Conservation (phyloP, 257 asterid genomes). For the Fraxinus pennsylvanica region DNA sequence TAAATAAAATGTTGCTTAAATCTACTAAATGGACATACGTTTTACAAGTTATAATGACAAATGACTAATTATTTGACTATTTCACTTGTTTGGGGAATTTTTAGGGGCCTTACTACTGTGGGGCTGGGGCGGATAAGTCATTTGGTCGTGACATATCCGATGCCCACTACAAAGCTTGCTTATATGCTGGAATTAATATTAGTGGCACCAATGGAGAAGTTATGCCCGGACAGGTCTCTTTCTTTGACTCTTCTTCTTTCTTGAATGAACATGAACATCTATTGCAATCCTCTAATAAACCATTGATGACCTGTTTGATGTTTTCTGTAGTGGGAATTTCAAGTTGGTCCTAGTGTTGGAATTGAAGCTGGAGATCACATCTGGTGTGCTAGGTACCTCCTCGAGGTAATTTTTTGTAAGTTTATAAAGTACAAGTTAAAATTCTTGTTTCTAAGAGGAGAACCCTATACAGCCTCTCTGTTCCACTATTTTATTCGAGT, state of each 20-base stretch:
- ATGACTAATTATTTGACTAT: constrained; percentile 6
- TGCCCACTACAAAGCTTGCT: constrained; percentile 97
- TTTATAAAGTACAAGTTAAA: neutral
- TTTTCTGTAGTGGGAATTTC: constrained; percentile 88
- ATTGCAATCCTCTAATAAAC: constrained; percentile 1
- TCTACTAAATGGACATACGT: neutral
- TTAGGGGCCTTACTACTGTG: constrained; percentile 97
- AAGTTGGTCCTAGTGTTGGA: constrained; percentile 97
- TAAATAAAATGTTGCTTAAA: neutral
- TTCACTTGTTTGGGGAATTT: constrained; percentile 23
- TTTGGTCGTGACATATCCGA: constrained; percentile 97
- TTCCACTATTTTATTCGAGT: neutral
- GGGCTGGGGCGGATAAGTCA: constrained; percentile 91
- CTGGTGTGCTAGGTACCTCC: constrained; percentile 95
- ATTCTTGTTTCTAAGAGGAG: neutral
- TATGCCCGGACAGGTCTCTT: constrained; percentile 95
- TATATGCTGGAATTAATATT: constrained; percentile 93
- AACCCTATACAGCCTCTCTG: neutral
- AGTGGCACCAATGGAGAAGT: constrained; percentile 99
- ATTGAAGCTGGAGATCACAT: constrained; percentile 96
- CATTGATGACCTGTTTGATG: constrained; percentile 3
- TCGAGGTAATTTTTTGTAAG: constrained; percentile 59
- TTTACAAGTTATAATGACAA: neutral
- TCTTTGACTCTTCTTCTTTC: constrained; percentile 16
- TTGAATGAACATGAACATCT: neutral